Evolutionary conservation across 148 eudicot species (phyloP).

Genomic region (Agrostemma githago): DNA sequence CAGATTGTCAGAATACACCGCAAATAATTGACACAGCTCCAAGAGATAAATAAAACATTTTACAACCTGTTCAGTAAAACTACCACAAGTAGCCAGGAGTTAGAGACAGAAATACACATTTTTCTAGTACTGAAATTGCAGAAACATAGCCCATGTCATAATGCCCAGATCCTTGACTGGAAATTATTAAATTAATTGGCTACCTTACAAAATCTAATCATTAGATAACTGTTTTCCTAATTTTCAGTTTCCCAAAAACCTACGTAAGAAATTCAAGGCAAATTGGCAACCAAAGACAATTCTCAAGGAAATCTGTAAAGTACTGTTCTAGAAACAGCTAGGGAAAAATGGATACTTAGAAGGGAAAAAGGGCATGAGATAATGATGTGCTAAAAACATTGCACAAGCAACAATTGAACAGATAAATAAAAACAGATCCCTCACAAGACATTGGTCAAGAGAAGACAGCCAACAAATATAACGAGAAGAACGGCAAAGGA

Average conservation of each 20-base stretch:
- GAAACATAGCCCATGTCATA: background rate
- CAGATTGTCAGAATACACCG: background rate
- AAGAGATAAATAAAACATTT: background rate
- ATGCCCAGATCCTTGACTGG: background rate
- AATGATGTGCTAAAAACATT: background rate
- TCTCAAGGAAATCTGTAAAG: background rate
- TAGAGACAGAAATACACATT: background rate
- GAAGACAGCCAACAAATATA: no score
- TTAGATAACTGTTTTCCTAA: background rate
- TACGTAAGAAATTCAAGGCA: background rate
- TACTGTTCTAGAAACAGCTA: background rate
- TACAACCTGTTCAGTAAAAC: no score
- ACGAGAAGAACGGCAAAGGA: background rate
- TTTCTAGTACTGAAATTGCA: background rate
- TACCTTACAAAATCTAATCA: background rate
- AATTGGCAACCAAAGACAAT: background rate
- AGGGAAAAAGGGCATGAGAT: background rate
- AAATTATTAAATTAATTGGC: background rate
- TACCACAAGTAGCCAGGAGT: background rate
- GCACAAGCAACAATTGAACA: background rate
- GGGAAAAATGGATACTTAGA: background rate
- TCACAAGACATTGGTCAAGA: background rate
- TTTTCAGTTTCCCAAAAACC: conserved; percentile 3
- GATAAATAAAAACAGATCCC: background rate
- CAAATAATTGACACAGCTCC: conserved; percentile 12